Evolutionary conservation across 2,329 filamentous ascomycete genomes (phyloP).

Genomic region (Aspergillus vadensis): DNA sequence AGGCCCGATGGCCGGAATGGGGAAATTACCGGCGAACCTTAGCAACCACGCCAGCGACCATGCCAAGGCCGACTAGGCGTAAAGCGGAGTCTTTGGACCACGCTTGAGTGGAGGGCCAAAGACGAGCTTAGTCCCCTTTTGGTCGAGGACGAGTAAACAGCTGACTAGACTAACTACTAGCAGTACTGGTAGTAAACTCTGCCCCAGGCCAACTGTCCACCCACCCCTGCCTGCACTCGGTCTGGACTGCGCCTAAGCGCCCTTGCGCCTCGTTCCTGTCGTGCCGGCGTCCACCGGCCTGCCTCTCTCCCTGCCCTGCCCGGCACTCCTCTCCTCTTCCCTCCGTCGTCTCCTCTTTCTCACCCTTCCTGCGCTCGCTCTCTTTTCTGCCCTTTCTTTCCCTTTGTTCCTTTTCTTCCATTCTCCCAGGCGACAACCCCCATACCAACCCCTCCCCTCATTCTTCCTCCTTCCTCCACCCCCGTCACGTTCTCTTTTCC

Average conservation of each 20-base stretch:
- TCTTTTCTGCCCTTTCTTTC: constrained; percentile 7
- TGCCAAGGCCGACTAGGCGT: constrained; percentile 7
- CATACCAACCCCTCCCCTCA: constrained; percentile 21
- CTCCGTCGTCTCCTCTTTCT: constrained; percentile 11
- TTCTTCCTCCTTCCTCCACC: constrained; percentile 26
- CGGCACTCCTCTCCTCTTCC: constrained; percentile 4
- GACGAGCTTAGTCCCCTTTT: no score
- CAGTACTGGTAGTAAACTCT: neutral
- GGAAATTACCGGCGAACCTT: constrained; percentile 14
- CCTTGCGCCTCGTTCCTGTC: constrained; percentile 24
- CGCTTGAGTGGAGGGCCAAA: no score
- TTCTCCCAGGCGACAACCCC: constrained; percentile 22
- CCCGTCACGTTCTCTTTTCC: constrained; percentile 29
- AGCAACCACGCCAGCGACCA: constrained; percentile 18
- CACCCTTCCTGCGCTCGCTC: constrained; percentile 9
- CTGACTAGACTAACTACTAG: no score
- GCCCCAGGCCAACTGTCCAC: neutral
- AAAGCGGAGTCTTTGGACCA: neutral
- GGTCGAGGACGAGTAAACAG: no score
- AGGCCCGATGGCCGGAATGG: constrained; percentile 9
- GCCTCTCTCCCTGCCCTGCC: neutral
- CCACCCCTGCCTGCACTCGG: constrained; percentile 9
- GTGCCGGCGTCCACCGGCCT: neutral
- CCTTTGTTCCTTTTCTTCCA: constrained; percentile 19
- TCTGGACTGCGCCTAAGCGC: constrained; percentile 16